Percentiles rank a stretch among this genome's conserved stretches.
These are phyloP conservation scores for Fusarium irregulare DNA, from an alignment of 2,329 filamentous ascomycete genomes.

Conservation along the genomic window DNA sequence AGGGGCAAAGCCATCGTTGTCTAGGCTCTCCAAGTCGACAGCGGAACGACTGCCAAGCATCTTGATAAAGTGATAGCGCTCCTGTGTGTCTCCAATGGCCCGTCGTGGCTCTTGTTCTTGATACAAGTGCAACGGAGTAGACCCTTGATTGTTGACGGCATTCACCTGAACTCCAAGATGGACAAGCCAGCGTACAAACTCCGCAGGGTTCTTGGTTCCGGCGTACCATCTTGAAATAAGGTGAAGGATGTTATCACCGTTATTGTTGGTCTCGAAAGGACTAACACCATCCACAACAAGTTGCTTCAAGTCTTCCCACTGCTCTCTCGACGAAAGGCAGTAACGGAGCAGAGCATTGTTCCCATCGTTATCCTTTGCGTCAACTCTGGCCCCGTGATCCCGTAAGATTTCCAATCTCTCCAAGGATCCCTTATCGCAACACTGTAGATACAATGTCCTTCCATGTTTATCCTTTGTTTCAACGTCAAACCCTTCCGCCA, in stretches of 20 bases:
- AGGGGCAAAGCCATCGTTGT: conserved; percentile 23
- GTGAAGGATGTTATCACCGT: conserved; percentile 33
- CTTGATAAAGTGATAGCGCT: conserved; percentile 11
- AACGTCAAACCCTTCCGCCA: conserved; percentile 28
- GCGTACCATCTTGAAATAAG: conserved; percentile 5
- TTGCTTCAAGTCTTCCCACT: background rate
- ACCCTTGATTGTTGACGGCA: conserved; percentile 20
- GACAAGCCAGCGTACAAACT: conserved; percentile 23
- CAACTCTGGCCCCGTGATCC: conserved; percentile 11
- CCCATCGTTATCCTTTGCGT: conserved; percentile 7
- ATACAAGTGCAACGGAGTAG: conserved; percentile 33
- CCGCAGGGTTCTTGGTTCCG: background rate
- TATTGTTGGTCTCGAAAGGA: conserved; percentile 27
- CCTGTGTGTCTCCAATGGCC: no score
- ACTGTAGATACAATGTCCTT: conserved; percentile 26
- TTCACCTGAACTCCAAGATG: conserved; percentile 29
- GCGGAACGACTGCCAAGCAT: conserved; percentile 1
- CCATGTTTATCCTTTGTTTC: conserved; percentile 11
- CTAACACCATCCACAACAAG: conserved; percentile 15
- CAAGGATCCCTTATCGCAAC: background rate
- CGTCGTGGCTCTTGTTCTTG: background rate
- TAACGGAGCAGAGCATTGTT: conserved; percentile 31
- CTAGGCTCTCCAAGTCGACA: conserved; percentile 23
- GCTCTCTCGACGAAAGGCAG: accelerated
- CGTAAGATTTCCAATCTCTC: background rate